phyloP scores from a whole-genome alignment of 208 protist genomes.

The Kentomonas sorsogonicus region DNA sequence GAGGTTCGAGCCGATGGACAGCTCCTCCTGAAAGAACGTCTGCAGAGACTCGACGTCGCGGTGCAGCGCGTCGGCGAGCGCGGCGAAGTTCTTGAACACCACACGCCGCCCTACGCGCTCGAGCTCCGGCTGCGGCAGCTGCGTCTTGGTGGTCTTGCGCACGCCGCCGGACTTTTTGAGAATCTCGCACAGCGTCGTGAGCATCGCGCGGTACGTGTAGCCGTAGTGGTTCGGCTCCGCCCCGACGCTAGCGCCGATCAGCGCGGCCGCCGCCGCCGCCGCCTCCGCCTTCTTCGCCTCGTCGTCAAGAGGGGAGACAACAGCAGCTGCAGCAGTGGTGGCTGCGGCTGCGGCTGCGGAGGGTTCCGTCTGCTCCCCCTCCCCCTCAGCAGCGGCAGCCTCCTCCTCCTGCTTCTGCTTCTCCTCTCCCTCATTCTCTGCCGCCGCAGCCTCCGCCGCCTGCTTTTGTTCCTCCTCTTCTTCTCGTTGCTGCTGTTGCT shows the following conservation, averaged over 20 bases:
- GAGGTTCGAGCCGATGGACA: slow-evolving; percentile 79
- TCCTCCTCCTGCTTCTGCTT: too few relatives aligned
- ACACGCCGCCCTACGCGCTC: slow-evolving; percentile 88
- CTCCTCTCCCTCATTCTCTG: too few relatives aligned
- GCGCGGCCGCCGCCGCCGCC: background rate
- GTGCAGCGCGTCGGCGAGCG: slow-evolving; percentile 84
- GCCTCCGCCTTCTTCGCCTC: too few relatives aligned
- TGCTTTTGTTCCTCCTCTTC: too few relatives aligned
- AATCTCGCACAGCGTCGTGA: slow-evolving; percentile 54
- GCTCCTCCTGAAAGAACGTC: slow-evolving; percentile 89
- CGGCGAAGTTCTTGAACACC: slow-evolving; percentile 86
- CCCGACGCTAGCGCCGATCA: background rate
- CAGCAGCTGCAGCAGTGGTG: too few relatives aligned
- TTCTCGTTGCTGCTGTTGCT: too few relatives aligned
- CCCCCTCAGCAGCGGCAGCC: too few relatives aligned
- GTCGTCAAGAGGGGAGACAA: too few relatives aligned
- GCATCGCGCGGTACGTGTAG: slow-evolving; percentile 73
- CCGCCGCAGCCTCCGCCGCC: too few relatives aligned
- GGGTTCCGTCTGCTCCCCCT: too few relatives aligned
- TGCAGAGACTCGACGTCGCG: slow-evolving; percentile 85
- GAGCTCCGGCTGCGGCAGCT: slow-evolving; percentile 74
- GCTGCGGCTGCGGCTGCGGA: too few relatives aligned
- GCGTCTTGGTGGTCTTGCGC: slow-evolving; percentile 59
- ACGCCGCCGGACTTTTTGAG: slow-evolving; percentile 71
- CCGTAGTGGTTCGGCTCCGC: slow-evolving; percentile 21